Conservation (phyloP, 2,329 filamentous ascomycete genomes). For the Nemania sp. region DNA sequence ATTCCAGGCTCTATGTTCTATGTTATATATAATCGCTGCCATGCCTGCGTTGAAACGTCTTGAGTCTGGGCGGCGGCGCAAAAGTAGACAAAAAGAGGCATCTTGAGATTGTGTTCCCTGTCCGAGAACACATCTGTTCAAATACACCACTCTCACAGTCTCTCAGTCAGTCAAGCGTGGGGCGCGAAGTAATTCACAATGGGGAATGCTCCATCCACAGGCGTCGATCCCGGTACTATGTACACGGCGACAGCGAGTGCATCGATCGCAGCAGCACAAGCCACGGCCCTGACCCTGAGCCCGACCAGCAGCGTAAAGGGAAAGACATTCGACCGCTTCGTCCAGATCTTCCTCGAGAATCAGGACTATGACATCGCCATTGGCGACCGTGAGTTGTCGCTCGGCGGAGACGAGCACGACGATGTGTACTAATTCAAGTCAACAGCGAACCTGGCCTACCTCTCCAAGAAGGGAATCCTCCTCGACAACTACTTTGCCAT, state of each 20-base stretch:
- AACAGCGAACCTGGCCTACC: conserved; percentile 47
- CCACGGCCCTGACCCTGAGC: conserved; percentile 49
- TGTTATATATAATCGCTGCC: background rate
- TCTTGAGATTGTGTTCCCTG: background rate
- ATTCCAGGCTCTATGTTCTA: no score
- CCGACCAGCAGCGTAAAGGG: conserved; percentile 54
- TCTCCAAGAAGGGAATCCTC: conserved; percentile 58
- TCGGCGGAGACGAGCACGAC: background rate
- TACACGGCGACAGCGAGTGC: conserved; percentile 27
- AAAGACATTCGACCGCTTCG: conserved; percentile 61
- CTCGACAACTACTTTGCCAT: conserved; percentile 57
- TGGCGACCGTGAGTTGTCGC: conserved; percentile 45
- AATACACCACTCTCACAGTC: background rate
- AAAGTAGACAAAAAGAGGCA: background rate
- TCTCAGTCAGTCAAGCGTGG: background rate
- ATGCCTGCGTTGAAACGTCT: background rate
- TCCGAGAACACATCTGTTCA: background rate
- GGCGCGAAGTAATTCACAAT: conserved; percentile 15
- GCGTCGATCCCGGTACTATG: conserved; percentile 25
- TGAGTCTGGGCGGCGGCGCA: background rate
- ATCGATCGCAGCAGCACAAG: conserved; percentile 32
- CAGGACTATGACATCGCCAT: conserved; percentile 55
- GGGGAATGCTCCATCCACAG: conserved; percentile 17
- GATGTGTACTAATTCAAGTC: conserved; percentile 7
- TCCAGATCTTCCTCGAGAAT: conserved; percentile 67